These are phyloP conservation scores for Scorias spongiosa DNA, from an alignment of 2,329 filamentous ascomycete genomes.

Conservation along the genomic window DNA sequence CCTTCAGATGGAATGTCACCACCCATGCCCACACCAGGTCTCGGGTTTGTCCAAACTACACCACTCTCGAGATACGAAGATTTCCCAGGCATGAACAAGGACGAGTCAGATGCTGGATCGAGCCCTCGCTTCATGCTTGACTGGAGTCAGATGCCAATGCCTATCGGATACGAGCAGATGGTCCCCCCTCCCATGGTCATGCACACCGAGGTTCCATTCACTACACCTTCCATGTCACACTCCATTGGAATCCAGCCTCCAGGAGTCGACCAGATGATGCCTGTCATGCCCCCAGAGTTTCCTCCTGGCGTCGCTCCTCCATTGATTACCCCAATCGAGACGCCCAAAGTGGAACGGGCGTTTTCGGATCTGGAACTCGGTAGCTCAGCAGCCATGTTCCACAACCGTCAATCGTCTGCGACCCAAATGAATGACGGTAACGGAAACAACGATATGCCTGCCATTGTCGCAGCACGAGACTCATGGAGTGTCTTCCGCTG, in stretches of 20 bases:
- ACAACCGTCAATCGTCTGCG: constrained; percentile 26
- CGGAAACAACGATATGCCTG: constrained; percentile 27
- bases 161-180: constrained; percentile 28
- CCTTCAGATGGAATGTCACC: constrained; percentile 21
- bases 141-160: constrained; percentile 32
- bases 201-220: constrained; percentile 30
- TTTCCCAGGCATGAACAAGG: constrained; percentile 24
- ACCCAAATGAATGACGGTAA: constrained; percentile 6
- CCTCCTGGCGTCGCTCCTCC: constrained; percentile 22
- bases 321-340: constrained; percentile 31
- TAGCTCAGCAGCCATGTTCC: constrained; percentile 26
- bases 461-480: constrained; percentile 35
- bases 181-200: constrained; percentile 29
- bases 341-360: constrained; percentile 30
- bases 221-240: constrained; percentile 23
- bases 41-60: constrained; percentile 26
- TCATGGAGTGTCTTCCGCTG: constrained; percentile 39
- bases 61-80: constrained; percentile 33
- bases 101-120: constrained; percentile 26
- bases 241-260: constrained; percentile 8
- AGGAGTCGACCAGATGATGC: constrained; percentile 24
- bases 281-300: constrained; percentile 31
- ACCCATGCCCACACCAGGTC: constrained; percentile 6
- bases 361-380: constrained; percentile 33
- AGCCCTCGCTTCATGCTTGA: constrained; percentile 35